A percentile compares a stretch with the other conserved stretches of the same genome.
phyloP scores from a whole-genome alignment of 164 flowering plant genomes.

The Euptelea pleiosperma region DNA sequence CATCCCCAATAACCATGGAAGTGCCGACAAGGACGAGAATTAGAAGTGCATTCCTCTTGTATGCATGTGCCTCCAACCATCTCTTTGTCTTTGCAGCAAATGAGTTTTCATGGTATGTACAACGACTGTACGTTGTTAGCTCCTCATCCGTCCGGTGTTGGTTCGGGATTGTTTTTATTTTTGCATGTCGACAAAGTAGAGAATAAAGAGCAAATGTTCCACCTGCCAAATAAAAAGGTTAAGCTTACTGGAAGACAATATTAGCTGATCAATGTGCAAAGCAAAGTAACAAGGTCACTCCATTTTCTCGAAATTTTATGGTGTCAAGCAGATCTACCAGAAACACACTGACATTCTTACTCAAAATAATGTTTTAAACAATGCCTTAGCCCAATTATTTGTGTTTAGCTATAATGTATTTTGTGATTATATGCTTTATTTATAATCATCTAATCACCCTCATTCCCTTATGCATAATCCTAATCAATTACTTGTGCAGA shows the following conservation, averaged over 20 bases:
- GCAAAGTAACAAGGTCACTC: too few species aligned
- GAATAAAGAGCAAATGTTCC: constrained; percentile 98
- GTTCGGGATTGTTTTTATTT: constrained; percentile 77
- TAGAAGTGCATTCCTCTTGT: constrained; percentile 65
- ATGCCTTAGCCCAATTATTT: too few species aligned
- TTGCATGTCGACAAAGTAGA: constrained; percentile 93
- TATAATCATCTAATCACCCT: too few species aligned
- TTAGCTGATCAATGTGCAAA: not conserved
- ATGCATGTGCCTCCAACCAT: constrained; percentile 66
- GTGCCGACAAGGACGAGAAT: constrained; percentile 88
- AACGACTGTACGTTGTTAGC: constrained; percentile 86
- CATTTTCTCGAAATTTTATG: too few species aligned
- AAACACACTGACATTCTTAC: too few species aligned
- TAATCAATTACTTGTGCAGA: too few species aligned
- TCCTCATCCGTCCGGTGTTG: constrained; percentile 91
- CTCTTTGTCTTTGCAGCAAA: constrained; percentile 87
- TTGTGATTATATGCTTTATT: too few species aligned
- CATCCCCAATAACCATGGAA: constrained; percentile 97
- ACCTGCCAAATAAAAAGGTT: constrained; percentile 42
- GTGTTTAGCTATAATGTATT: too few species aligned
- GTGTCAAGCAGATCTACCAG: too few species aligned
- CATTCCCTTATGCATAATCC: too few species aligned
- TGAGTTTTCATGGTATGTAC: constrained; percentile 61
- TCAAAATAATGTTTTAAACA: too few species aligned
- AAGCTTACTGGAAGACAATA: not conserved